phyloP scores from a whole-genome alignment of 2,329 filamentous ascomycete genomes.

The Periconia sp. region DNA sequence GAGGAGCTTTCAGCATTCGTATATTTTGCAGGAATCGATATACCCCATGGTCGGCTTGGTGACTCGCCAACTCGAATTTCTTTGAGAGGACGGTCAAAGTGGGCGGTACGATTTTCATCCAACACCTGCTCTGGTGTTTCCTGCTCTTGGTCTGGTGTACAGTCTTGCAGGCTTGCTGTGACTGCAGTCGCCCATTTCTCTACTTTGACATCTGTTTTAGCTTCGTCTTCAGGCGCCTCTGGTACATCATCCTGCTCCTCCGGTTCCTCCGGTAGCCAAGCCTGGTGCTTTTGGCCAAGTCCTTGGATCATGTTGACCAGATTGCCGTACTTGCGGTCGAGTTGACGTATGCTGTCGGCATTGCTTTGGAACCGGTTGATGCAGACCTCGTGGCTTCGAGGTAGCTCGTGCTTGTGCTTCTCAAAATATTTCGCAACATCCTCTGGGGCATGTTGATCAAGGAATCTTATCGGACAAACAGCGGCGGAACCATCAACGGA shows the following conservation, averaged over 20 bases:
- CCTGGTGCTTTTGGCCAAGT: conserved; percentile 83
- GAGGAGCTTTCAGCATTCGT: conserved; percentile 46
- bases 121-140: conserved; percentile 42
- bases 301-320: conserved; percentile 94
- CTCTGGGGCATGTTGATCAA: conserved; percentile 91
- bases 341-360: conserved; percentile 80
- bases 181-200: conserved; percentile 86
- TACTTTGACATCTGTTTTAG: conserved; percentile 71
- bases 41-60: conserved; percentile 91
- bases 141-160: conserved; percentile 45
- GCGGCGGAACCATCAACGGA: conserved; percentile 49
- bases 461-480: conserved; percentile 90
- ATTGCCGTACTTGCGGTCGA: conserved; percentile 94
- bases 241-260: conserved; percentile 56
- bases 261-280: conserved; percentile 72
- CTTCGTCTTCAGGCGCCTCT: conserved; percentile 48
- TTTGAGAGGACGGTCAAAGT: conserved; percentile 84
- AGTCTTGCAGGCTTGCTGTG: conserved; percentile 59
- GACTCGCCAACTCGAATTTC: conserved; percentile 94
- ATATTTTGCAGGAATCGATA: conserved; percentile 72
- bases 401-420: conserved; percentile 92
- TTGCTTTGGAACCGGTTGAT: conserved; percentile 88
- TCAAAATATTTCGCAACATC: conserved; percentile 94
- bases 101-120: conserved; percentile 70
- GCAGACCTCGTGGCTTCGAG: conserved; percentile 91